Evolutionary conservation across 139 green algal species (phyloP).

Genomic region (Coelastrella sp.): DNA sequence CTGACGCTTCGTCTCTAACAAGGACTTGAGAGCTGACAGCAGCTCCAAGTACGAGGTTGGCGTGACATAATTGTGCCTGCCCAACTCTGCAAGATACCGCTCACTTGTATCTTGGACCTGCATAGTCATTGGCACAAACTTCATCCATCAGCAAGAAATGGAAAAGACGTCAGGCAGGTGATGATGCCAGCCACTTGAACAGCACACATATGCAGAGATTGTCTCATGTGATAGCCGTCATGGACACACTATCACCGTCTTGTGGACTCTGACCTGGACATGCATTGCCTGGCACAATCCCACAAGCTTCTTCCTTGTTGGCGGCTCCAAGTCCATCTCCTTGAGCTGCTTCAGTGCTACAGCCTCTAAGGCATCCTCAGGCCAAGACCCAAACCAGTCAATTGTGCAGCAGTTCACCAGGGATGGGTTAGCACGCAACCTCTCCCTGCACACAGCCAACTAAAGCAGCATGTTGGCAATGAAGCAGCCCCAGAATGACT

Average conservation of each 20-base stretch:
- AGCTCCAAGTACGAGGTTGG: constrained; percentile 87
- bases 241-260: neutral
- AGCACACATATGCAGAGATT: neutral
- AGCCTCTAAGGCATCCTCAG: constrained; percentile 74
- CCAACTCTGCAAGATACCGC: constrained; percentile 68
- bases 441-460: constrained; percentile 54
- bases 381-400: constrained; percentile 75
- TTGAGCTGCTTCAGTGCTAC: constrained; percentile 81
- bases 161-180: neutral
- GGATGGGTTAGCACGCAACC: constrained; percentile 79
- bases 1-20: constrained; percentile 66
- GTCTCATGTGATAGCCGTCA: too few species aligned
- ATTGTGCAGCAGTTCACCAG: constrained; percentile 90
- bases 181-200: neutral
- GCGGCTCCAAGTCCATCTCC: constrained; percentile 70
- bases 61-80: constrained; percentile 86
- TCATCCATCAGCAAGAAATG: neutral
- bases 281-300: constrained; percentile 64
- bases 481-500: neutral
- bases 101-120: constrained; percentile 58
- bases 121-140: neutral
- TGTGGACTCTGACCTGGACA: neutral
- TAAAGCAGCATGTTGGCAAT: neutral
- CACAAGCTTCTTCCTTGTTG: constrained; percentile 66
- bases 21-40: constrained; percentile 73